These are phyloP conservation scores for Aspergillus nanangensis DNA, from an alignment of 495 filamentous ascomycete genomes.

Conservation along the genomic window DNA sequence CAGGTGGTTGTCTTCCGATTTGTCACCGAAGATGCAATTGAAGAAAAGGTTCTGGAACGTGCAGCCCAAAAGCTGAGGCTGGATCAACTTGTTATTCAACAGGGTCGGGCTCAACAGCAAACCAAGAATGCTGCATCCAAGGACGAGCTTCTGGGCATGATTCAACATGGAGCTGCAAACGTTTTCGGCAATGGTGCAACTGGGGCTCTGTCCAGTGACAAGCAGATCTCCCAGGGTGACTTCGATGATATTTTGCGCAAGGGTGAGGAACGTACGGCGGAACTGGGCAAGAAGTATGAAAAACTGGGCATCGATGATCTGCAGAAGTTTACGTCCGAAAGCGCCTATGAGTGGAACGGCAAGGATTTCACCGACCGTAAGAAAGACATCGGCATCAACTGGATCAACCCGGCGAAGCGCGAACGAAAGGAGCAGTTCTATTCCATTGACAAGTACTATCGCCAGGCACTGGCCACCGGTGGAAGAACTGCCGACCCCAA, in stretches of 20 bases:
- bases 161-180: constrained; percentile 95
- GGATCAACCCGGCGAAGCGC: constrained; percentile 98
- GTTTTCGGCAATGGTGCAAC: constrained; percentile 72
- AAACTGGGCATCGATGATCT: constrained; percentile 98
- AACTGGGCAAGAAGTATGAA: constrained; percentile 89
- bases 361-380: constrained; percentile 86
- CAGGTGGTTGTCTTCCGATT: constrained; percentile 96
- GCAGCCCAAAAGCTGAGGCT: constrained; percentile 96
- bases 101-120: constrained; percentile 91
- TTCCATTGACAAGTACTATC: constrained; percentile 98
- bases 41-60: constrained; percentile 96
- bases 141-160: constrained; percentile 95
- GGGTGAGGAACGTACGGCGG: constrained; percentile 83
- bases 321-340: constrained; percentile 96
- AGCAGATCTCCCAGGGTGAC: constrained; percentile 74
- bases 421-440: constrained; percentile 98
- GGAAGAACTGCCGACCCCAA: constrained; percentile 82
- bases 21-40: constrained; percentile 95
- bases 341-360: constrained; percentile 98
- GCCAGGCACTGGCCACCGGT: constrained; percentile 81
- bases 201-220: constrained; percentile 48
- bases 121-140: constrained; percentile 86
- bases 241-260: constrained; percentile 83
- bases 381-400: constrained; percentile 90
- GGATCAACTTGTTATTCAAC: constrained; percentile 98